Evolutionary conservation across 257 asterid genomes (phyloP).

Genomic region (Rehmannia glutinosa): DNA sequence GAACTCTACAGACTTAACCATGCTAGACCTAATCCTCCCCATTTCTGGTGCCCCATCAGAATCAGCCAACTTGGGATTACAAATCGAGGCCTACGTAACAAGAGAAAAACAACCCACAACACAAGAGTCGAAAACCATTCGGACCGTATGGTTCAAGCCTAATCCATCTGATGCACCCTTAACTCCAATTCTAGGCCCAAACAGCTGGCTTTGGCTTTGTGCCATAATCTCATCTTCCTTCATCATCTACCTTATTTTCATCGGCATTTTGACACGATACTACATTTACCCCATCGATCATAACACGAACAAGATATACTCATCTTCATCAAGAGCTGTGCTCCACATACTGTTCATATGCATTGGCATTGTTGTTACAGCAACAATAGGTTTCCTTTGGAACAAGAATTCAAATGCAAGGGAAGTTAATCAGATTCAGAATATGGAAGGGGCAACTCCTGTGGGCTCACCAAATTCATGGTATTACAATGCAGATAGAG

Average conservation of each 20-base stretch:
- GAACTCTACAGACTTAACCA: slow-evolving; percentile 48
- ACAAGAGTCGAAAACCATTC: slow-evolving; percentile 20
- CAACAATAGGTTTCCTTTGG: slow-evolving; percentile 46
- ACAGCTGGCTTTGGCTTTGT: slow-evolving; percentile 67
- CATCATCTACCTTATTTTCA: slow-evolving; percentile 42
- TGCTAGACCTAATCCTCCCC: slow-evolving; percentile 60
- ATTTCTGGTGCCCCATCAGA: too few species aligned
- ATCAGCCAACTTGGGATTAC: slow-evolving; percentile 27
- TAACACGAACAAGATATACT: slow-evolving; percentile 38
- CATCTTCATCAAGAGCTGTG: slow-evolving; percentile 29
- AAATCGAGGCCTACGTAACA: slow-evolving; percentile 57
- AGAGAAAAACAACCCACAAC: slow-evolving; percentile 34
- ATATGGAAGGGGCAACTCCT: slow-evolving; percentile 51
- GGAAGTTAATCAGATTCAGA: slow-evolving; percentile 49
- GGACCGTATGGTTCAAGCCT: slow-evolving; percentile 55
- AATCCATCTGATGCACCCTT: slow-evolving; percentile 47
- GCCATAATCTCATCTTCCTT: slow-evolving; percentile 56
- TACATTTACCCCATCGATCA: slow-evolving; percentile 62
- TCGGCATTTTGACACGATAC: slow-evolving; percentile 44
- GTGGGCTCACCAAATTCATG: slow-evolving; percentile 36
- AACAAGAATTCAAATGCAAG: slow-evolving; percentile 34
- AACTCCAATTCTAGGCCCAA: slow-evolving; percentile 48
- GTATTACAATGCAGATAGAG: slow-evolving; percentile 50
- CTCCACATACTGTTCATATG: slow-evolving; percentile 49
- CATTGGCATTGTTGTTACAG: slow-evolving; percentile 30